Base-by-base conservation (phyloP, 371 early-diverging fungal species). In the Phascolomyces articulosus region DNA sequence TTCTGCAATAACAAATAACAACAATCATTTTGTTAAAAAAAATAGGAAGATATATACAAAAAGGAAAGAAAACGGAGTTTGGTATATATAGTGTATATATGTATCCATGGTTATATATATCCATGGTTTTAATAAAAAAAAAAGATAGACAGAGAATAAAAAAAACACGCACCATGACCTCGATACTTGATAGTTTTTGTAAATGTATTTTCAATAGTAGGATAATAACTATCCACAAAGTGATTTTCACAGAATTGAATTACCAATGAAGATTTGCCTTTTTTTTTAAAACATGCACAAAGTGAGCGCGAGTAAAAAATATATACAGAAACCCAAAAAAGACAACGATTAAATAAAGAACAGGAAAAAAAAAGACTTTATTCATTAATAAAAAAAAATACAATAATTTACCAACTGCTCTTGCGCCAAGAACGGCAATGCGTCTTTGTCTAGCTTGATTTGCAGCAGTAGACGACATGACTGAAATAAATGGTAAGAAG, bases 221-320 rank as follows among this genome's bases (percentile, higher is more conserved):
- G 98, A 66, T 94, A 95, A 70, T 98, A 97, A 56, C 91, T 89
- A 62, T 95, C 96, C 27, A 90, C 91, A 77, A 94, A 97, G 63
- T 94, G 93, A 70, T 93, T 91, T 62, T 96, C 96, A 58, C 95
- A 93, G 77, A 95, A 98, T 76, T 96, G 95, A 68, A 95, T 88
- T 40, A 94, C 95, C 60, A 96, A 86, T 11, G 96, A 94, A 4
- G 95, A 95, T 86, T 95, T 93, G 47, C 92, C 93, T 90, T 79
- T 55, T 55, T 28, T 34, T 41, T 29, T 20, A 21, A 51, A 24
- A n/a, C 21, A 15, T 6, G n/a, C 7, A 16, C 34, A 8, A 15
- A n/a, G n/a, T n/a, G 21, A 18, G 29, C 15, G 27, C 57, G 34
- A 9, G 16, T 44, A 44, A 16, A 4, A 44, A 44, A 44, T 44